Base-by-base conservation (phyloP, 2,329 filamentous ascomycete species). In the Trematosphaeria pertusa region DNA sequence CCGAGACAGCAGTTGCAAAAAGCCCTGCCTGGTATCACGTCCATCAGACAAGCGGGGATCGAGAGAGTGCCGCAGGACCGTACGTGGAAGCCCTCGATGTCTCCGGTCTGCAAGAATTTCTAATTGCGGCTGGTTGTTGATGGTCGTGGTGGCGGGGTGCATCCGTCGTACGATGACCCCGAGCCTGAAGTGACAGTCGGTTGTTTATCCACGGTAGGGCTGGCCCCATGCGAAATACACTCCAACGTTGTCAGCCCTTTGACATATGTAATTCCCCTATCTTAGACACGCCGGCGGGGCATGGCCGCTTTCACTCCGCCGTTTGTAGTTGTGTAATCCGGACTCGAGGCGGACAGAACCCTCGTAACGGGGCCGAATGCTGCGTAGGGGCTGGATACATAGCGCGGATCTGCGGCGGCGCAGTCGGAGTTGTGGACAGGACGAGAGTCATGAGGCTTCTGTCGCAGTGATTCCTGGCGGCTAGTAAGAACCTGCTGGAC, bases 251-350 rank as follows among this genome's bases (percentile, higher is more conserved):
- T 44, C 24, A 44, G 21, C 33, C 7, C 22, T 22, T 14, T 20
- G 22, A 10, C 11, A 21, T 15, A 17, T 34, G 17, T 44, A 44
- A 44, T 44, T 37, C 24, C 37, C 33, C 33, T 44, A 37, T 28
- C n/a, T 30, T 17, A 32, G 34, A 18, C 19, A 12, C 18, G 7
- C 9, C 5, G 22, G 30, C 38, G 11, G 11, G 21, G 38, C 20
- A 19, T 22, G 37, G 37, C 37, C 42, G 33, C 24, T 28, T 24
- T 36, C 22, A 33, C 41, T 31, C 42, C 32, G 33, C 30, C 30
- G 14, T 37, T 41, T 37, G 14, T n/a, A 14, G 30, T 19, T 12
- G 19, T 37, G 15, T 11, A 37, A 32, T 18, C 24, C 33, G 37
- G 18, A 30, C 20, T 31, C 21, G 15, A 24, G 19, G 26, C 33